phyloP scores from a whole-genome alignment of 768 basidiomycete genomes.

The Psilocybe sp. region DNA sequence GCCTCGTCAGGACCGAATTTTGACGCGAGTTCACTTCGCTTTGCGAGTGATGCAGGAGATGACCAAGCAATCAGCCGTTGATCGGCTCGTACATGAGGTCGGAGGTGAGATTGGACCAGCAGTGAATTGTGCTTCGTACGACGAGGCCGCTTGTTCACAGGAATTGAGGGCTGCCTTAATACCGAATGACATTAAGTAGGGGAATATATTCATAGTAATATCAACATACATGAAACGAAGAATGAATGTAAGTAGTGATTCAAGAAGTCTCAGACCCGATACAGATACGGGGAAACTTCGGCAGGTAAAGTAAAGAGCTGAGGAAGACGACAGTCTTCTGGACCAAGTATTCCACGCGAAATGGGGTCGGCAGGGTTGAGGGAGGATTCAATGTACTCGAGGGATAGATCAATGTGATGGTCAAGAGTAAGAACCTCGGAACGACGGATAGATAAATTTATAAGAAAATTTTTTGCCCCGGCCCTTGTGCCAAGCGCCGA shows the following conservation, averaged over 20 bases:
- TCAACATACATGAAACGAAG: not conserved
- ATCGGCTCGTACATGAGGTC: constrained; percentile 8
- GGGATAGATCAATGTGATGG: not conserved
- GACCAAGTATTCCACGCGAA: constrained; percentile 6
- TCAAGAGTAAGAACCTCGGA: not conserved
- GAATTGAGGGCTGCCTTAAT: too few species aligned
- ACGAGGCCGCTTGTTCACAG: not conserved
- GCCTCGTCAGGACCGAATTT: not conserved
- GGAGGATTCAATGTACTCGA: constrained; percentile 7
- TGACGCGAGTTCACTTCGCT: too few species aligned
- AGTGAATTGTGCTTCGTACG: not conserved
- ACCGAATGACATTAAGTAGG: too few species aligned
- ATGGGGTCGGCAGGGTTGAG: constrained; percentile 10
- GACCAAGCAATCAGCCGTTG: constrained; percentile 7
- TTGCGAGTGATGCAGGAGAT: not conserved
- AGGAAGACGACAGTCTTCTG: not conserved
- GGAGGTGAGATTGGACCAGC: not conserved
- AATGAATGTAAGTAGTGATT: not conserved
- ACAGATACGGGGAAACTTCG: not conserved
- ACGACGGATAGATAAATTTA: constrained; percentile 12
- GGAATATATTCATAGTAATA: too few species aligned
- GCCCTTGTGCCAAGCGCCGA: constrained; percentile 24
- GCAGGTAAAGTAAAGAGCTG: not conserved
- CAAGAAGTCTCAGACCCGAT: not conserved
- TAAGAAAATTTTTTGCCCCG: constrained; percentile 11